Percentiles rank a stretch among this genome's conserved stretches.
Evolutionary conservation across 495 filamentous ascomycete species (phyloP).

Genomic region (Staphylotrichum longicolle): DNA sequence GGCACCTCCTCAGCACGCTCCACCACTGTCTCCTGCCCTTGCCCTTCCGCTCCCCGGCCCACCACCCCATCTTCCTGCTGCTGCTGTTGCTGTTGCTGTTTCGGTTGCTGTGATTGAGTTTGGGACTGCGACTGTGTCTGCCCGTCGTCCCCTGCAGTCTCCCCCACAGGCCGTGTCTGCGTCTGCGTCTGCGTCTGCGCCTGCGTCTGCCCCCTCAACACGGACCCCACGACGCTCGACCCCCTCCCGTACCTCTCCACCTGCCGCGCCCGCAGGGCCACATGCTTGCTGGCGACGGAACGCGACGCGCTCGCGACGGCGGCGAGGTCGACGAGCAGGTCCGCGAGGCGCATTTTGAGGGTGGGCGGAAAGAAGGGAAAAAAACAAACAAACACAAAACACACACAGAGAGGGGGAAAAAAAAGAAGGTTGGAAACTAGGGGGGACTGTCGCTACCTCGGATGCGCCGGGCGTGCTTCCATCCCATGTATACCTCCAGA

Average conservation of each 20-base stretch:
- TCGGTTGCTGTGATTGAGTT: too few species aligned
- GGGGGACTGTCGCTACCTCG: too few species aligned
- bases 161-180: constrained; percentile 29
- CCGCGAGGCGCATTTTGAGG: constrained; percentile 44
- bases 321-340: constrained; percentile 70
- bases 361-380: too few species aligned
- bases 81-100: neutral
- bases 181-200: neutral
- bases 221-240: constrained; percentile 68
- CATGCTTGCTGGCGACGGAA: constrained; percentile 74
- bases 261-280: constrained; percentile 72
- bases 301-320: constrained; percentile 75
- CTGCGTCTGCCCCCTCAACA: constrained; percentile 37
- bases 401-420: too few species aligned
- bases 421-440: too few species aligned
- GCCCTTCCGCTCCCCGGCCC: neutral
- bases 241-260: constrained; percentile 74
- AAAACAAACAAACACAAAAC: too few species aligned
- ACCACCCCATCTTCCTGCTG: constrained; percentile 3
- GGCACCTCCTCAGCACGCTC: neutral
- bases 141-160: constrained; percentile 16
- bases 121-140: neutral
- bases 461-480: neutral
- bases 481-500: neutral
- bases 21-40: neutral